These are phyloP conservation scores for Cyclotella baltica DNA, from an alignment of 108 stramenopile genomes.

Conservation along the genomic window DNA sequence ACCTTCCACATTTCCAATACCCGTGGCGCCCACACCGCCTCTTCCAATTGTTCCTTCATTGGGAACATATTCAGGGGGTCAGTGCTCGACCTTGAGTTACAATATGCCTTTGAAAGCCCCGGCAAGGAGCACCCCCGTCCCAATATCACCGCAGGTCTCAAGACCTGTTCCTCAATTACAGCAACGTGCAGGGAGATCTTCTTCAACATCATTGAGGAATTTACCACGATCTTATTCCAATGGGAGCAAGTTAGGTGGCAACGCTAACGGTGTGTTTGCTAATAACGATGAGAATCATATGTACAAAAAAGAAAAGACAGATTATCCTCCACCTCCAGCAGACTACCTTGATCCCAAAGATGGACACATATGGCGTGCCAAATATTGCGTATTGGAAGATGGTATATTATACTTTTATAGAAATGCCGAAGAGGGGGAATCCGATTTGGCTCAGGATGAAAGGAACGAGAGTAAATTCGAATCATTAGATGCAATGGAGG, in stretches of 20 bases:
- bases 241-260: conserved; percentile 17
- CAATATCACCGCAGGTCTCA: conserved; percentile 29
- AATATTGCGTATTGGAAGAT: conserved; percentile 81
- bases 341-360: conserved; percentile 72
- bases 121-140: conserved; percentile 38
- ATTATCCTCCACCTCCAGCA: conserved; percentile 49
- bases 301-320: conserved; percentile 1
- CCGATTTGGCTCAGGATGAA: conserved; percentile 69
- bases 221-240: conserved; percentile 27
- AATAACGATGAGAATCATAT: no score
- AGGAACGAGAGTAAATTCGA: conserved; percentile 49
- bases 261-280: no score
- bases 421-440: conserved; percentile 67
- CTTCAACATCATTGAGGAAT: neutral
- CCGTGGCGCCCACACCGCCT: neutral
- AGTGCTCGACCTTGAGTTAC: conserved; percentile 12
- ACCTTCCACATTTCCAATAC: neutral
- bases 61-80: neutral
- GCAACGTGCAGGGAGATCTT: conserved; percentile 8
- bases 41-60: neutral
- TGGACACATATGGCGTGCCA: conserved; percentile 77
- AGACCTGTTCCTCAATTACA: neutral
- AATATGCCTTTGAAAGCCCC: conserved; percentile 42
- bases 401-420: conserved; percentile 83
- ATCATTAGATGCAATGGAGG: conserved; percentile 15